Evolutionary conservation across 257 asterid genomes (phyloP), one percentile per base, ranked within the genome.

Genomic region (Primulina eburnea): DNA sequence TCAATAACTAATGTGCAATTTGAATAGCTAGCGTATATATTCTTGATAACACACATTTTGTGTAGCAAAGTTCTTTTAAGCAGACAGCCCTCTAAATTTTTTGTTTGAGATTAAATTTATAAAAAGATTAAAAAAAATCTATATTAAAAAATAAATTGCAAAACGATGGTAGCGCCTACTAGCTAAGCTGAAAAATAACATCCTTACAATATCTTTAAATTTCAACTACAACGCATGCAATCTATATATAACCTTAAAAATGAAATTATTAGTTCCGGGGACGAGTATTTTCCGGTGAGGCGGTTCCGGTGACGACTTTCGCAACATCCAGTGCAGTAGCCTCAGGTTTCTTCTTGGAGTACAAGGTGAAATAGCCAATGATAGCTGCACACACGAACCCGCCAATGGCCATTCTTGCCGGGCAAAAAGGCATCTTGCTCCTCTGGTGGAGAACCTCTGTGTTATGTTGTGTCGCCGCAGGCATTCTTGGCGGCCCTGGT

Each of bases 261-360:
- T 17, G 50, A 1, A 20, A 9, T 4, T 32, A 4, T 68, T 78
- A 85, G 29, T 68, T 76, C 20, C 87, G 78, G 69, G 87, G 92
- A 68, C 59, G 90, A 32, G 88, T 80, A 67, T 84, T 79, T 16
- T 76, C 79, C 2, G 86, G 65, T 3, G 70, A 38, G 53, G 84
- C 86, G 33, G 86, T 80, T 67, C 87, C 88, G 2, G 82, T 71
- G 28, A 77, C 77, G 11, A 92, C 97, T 77, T 68, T 87, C 4
- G 96, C 98, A 1, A 90, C 97, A 34, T 93, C 98, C 29, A 82
- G 47, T 35, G 97, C 95, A n/a, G 88, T 78, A 10, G 90, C 95
- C 72, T 90, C 97, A 0, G 92, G 83, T 72, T 87, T 87, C 80
- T 89, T 89, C 64, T 85, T 73, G 10, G 89, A 50, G 75, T 82